These are phyloP conservation scores for Prunus dulcis DNA, from an alignment of 306 rosid genomes.

Conservation along the genomic window DNA sequence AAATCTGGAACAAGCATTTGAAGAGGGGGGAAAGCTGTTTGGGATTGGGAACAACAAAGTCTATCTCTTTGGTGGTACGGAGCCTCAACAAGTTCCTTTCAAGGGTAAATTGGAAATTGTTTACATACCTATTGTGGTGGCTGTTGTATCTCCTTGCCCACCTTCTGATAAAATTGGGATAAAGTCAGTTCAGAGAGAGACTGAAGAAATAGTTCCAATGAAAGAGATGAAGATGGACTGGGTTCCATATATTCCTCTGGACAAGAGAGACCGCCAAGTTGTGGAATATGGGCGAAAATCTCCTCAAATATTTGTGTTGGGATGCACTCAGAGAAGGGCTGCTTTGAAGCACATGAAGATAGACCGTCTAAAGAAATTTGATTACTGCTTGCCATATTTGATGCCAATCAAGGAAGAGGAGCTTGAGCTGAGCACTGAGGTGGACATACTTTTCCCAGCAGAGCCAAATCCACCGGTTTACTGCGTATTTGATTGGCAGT, in stretches of 20 bases:
- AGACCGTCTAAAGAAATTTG: constrained; percentile 16
- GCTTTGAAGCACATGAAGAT: constrained; percentile 13
- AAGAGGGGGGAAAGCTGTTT: constrained; percentile 62
- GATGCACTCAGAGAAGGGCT: constrained; percentile 90
- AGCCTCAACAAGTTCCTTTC: constrained; percentile 19
- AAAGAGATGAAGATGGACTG: constrained; percentile 98
- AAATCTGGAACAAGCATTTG: constrained; percentile 58
- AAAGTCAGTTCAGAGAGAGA: constrained; percentile 88
- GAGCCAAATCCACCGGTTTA: background rate
- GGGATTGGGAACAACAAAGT: constrained; percentile 50
- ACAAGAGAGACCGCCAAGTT: constrained; percentile 60
- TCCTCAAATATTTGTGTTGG: constrained; percentile 63
- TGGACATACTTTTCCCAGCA: background rate
- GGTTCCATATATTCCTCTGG: constrained; percentile 89
- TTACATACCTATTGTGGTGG: constrained; percentile 10
- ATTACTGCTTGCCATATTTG: constrained; percentile 19
- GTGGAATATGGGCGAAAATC: constrained; percentile 49
- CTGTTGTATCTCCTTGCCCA: constrained; percentile 76
- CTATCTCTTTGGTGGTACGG: constrained; percentile 82
- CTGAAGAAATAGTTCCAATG: constrained; percentile 90
- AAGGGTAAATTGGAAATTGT: background rate
- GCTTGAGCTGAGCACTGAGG: constrained; percentile 2
- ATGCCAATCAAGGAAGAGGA: constrained; percentile 8
- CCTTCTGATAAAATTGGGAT: constrained; percentile 90
- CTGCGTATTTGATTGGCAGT: constrained; percentile 2